Base-by-base conservation (phyloP, 164 flowering plant species). In the Magnolia sinica region DNA sequence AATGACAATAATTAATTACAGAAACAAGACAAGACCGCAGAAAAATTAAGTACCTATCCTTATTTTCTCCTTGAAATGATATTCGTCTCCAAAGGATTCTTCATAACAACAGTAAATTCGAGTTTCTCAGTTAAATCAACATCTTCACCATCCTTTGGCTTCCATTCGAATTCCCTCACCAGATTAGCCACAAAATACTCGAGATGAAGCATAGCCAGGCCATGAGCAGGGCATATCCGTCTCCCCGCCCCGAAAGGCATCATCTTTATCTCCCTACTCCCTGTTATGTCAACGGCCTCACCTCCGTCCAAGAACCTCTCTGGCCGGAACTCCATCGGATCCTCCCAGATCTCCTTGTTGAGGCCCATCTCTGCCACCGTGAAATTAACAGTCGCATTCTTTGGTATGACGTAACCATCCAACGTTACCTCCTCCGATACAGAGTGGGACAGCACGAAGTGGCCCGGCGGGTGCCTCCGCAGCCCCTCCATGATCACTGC, bases 171-270 rank as follows among this genome's bases (percentile, higher is more conserved):
- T 50, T 80, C 74, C 76, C 67, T 51, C 27, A 82, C 82, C 82
- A 85, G 66, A 76, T 83, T 81, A 20, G 82, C 87, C 76, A 83
- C 83, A 70, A 83, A 80, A 50, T 71, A 78, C 72, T 78, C 77
- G 37, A 83, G n/a, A 71, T 83, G 83, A 20, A 81, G 69, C 73
- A 78, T 71, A 1, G 84, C 84, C 4, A 79, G 31, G 4, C 68
- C 76, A 49, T n/a, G 9, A 10, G 73, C 84, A 14, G 84, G 84
- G 27, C 82, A 79, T 0, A 82, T 82, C 79, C 84, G 79, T 59
- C 84, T 76, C 50, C 84, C 84, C 1, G 70, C 90, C 9, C 88
- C 90, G 64, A 87, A 87, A 0, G 88, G 86, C 86, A 87, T 84
- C 90, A 87, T 86, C 79, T 86, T 87, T 3, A 87, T 83, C 81